Evolutionary conservation across 2,329 filamentous ascomycete genomes (phyloP), one percentile per base, ranked within the genome.

Genomic region (Colletotrichum tropicale): DNA sequence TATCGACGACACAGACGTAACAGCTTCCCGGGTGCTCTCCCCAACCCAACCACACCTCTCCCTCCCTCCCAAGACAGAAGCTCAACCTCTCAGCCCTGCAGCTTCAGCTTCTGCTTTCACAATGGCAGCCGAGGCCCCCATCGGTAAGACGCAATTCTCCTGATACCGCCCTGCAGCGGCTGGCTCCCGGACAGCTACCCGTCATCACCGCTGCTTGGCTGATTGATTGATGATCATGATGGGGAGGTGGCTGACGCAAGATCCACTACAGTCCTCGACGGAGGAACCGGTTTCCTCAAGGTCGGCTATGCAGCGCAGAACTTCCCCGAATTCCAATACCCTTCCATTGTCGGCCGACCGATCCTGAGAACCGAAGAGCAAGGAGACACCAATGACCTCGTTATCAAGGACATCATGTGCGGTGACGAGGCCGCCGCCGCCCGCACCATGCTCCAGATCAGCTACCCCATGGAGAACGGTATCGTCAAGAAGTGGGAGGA

Each of bases 401-500:
- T 91, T 86, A 94, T 92, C 86, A 98, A 98, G 91, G 97, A 99
- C 88, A 98, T 99, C 84, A 99, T 99, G 97, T 98, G 96, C 87
- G 97, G 97, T 84, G 97, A 99, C 88, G 96, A 99, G 88, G 97
- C 97, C 66, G 96, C 97, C 18, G 96, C 96, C 70, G 96, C 97
- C 79, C 93, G 97, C 82, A 98, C 95, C 77, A 98, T 98, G 96
- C 93, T 99, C 77, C 97, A 99, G 86, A 98, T 99, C 83, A 98
- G 94, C 86, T 99, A 99, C 85, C 97, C 97, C 80, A 99, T 99
- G 97, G 97, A 99, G 87, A 99, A 99, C 85, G 97, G 97, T 82
- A 98, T 99, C 82, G 96, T 99, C 80, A 98, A 98, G 91, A 96
- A 96, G 84, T 99, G 97, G 97, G 97, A 99, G 81, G 97, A 99